Percentiles rank a stretch among this genome's conserved stretches.
These are phyloP conservation scores for Chalciporus sphaerocephalus DNA, from an alignment of 768 basidiomycete species.

Conservation along the genomic window DNA sequence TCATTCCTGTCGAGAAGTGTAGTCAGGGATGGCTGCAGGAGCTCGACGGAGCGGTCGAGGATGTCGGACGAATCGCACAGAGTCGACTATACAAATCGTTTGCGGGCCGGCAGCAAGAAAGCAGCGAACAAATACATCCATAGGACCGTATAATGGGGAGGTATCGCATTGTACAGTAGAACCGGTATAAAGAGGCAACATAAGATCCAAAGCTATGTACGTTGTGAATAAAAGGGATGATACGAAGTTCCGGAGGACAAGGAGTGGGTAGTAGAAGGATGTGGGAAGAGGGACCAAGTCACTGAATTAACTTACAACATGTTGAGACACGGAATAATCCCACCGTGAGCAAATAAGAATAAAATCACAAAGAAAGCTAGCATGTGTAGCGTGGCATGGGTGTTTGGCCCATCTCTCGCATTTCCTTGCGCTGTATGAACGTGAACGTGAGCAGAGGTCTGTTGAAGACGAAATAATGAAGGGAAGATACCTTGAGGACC, in stretches of 20 bases:
- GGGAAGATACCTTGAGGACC: conserved; percentile 43
- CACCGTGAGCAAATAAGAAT: conserved; percentile 27
- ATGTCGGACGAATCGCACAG: conserved; percentile 74
- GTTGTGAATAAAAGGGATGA: conserved; percentile 3
- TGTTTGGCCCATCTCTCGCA: conserved; percentile 26
- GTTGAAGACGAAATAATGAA: neutral
- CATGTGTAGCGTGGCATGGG: conserved; percentile 15
- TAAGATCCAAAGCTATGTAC: conserved; percentile 11
- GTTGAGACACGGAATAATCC: conserved; percentile 15
- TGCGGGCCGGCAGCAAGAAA: conserved; percentile 3
- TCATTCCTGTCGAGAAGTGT: conserved; percentile 36
- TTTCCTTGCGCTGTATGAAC: conserved; percentile 27
- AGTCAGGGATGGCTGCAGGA: conserved; percentile 60
- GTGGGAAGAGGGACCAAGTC: neutral
- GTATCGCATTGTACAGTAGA: conserved; percentile 18
- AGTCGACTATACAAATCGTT: conserved; percentile 46
- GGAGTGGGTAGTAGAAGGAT: conserved; percentile 6
- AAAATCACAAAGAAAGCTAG: conserved; percentile 26
- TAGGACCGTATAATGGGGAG: neutral
- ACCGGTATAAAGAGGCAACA: neutral
- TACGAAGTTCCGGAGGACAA: neutral
- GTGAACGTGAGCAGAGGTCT: conserved; percentile 5
- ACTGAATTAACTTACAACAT: conserved; percentile 27
- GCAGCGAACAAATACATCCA: neutral
- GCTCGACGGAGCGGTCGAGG: conserved; percentile 64